Evolutionary conservation across 306 rosid species (phyloP).

Genomic region (Corylus avellana): DNA sequence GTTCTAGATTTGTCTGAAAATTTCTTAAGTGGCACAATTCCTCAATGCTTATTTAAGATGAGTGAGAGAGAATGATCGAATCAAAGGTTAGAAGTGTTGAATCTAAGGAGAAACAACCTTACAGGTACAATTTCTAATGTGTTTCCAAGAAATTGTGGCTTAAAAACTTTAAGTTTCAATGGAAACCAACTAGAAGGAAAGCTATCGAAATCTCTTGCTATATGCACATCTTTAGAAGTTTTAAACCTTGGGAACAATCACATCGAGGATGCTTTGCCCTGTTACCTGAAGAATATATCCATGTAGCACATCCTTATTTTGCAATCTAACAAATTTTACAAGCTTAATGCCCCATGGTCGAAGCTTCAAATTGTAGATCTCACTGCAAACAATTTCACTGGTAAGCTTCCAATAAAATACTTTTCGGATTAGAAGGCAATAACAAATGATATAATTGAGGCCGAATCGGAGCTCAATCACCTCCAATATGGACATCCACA

Average conservation of each 20-base stretch:
- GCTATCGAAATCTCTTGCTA: neutral
- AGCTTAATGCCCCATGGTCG: slow-evolving; percentile 23
- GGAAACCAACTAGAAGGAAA: slow-evolving; percentile 31
- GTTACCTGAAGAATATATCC: slow-evolving; percentile 13
- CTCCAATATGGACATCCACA: fast-evolving
- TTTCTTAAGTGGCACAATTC: slow-evolving; percentile 23
- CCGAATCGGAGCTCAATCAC: neutral
- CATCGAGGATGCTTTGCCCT: neutral
- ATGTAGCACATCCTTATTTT: slow-evolving; percentile 34
- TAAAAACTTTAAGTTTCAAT: slow-evolving; percentile 32
- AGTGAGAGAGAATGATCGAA: too few species aligned
- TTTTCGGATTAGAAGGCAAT: slow-evolving; percentile 50
- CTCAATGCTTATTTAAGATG: slow-evolving; percentile 24
- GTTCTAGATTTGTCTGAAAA: slow-evolving; percentile 46
- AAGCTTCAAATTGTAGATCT: slow-evolving; percentile 53
- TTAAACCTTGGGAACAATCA: slow-evolving; percentile 42
- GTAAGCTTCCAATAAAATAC: slow-evolving; percentile 26
- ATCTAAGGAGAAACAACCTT: neutral
- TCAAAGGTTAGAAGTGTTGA: neutral
- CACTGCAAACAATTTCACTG: slow-evolving; percentile 45
- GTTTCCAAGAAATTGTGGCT: slow-evolving; percentile 21
- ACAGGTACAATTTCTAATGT: neutral
- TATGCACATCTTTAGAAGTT: slow-evolving; percentile 9
- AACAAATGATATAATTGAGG: slow-evolving; percentile 20
- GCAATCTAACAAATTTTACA: slow-evolving; percentile 29